phyloP scores from a whole-genome alignment of 1,139 yeast genomes.

The Keqinozyma sinolaborantium region DNA sequence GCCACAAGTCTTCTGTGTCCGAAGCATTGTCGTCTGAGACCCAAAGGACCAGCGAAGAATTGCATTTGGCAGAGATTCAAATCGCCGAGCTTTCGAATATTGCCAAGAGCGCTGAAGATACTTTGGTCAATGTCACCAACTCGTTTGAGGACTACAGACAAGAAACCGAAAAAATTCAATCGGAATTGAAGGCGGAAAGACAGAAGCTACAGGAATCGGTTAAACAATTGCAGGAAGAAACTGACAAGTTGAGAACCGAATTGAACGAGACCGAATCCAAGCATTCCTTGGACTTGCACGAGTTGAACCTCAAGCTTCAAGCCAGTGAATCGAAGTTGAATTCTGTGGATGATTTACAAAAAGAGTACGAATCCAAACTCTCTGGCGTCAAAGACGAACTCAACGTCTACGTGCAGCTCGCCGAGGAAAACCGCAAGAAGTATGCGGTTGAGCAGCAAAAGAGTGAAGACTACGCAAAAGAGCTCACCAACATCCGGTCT shows the following conservation, averaged over 20 bases:
- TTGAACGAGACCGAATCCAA: conserved; percentile 12
- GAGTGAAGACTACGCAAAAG: conserved; percentile 51
- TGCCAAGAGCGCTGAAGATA: conserved; percentile 41
- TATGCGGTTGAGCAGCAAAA: conserved; percentile 58
- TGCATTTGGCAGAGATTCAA: conserved; percentile 35
- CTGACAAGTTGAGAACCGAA: conserved; percentile 13
- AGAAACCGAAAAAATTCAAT: conserved; percentile 15
- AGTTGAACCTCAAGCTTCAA: conserved; percentile 19
- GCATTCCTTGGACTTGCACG: conserved; percentile 16
- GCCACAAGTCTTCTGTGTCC: conserved; percentile 2
- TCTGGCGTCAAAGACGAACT: conserved; percentile 39
- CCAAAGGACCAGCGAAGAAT: conserved; percentile 16
- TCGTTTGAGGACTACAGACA: conserved; percentile 33
- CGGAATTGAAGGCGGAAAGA: conserved; percentile 15
- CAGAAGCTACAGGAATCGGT: conserved; percentile 18
- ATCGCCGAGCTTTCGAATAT: conserved; percentile 35
- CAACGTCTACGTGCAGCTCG: conserved; percentile 46
- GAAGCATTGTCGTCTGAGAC: conserved; percentile 4
- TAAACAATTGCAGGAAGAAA: conserved; percentile 12
- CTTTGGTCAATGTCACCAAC: conserved; percentile 34
- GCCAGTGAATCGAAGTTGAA: conserved; percentile 22
- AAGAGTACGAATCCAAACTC: conserved; percentile 32
- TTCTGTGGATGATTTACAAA: conserved; percentile 31
- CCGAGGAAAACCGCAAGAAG: conserved; percentile 48
- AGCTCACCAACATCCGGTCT: conserved; percentile 41